phyloP scores from a whole-genome alignment of 805 yeast genomes.

The Candida adriatica region DNA sequence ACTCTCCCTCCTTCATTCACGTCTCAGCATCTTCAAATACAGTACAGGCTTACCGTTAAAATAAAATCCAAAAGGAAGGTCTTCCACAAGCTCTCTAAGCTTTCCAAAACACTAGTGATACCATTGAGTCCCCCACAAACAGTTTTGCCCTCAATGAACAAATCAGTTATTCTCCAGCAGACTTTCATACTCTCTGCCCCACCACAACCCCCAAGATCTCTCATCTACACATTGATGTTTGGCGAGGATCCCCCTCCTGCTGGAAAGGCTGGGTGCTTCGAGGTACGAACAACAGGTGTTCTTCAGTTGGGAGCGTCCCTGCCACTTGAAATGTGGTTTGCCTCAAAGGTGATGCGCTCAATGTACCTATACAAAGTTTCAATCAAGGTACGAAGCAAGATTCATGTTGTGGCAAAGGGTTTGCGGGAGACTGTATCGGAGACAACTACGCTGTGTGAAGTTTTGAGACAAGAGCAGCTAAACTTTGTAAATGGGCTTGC shows the following conservation, averaged over 20 bases:
- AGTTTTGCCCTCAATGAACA: constrained; percentile 4
- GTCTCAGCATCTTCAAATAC: constrained; percentile 7
- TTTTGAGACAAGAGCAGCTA: constrained; percentile 6
- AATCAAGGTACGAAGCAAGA: background rate
- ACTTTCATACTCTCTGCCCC: constrained; percentile 3
- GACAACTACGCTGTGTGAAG: constrained; percentile 6
- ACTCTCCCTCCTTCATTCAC: constrained; percentile 9
- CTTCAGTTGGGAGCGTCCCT: constrained; percentile 6
- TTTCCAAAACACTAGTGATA: constrained; percentile 6
- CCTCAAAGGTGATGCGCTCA: background rate
- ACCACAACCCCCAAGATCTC: constrained; percentile 7
- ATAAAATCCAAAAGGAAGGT: constrained; percentile 4
- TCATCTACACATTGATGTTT: constrained; percentile 4
- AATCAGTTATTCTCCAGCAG: constrained; percentile 4
- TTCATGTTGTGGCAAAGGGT: constrained; percentile 1
- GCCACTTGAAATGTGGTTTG: constrained; percentile 9
- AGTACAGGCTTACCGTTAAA: constrained; percentile 6
- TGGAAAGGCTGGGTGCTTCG: constrained; percentile 2
- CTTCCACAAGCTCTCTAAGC: constrained; percentile 2
- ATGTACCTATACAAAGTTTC: constrained; percentile 5
- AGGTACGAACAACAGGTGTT: constrained; percentile 6
- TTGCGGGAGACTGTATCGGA: background rate
- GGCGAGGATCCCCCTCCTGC: constrained; percentile 8
- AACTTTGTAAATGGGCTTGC: constrained; percentile 3
- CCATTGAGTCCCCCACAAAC: constrained; percentile 8